Evolutionary conservation across 345 rosid genomes (phyloP).

Genomic region (Aquilaria yunnanensis): DNA sequence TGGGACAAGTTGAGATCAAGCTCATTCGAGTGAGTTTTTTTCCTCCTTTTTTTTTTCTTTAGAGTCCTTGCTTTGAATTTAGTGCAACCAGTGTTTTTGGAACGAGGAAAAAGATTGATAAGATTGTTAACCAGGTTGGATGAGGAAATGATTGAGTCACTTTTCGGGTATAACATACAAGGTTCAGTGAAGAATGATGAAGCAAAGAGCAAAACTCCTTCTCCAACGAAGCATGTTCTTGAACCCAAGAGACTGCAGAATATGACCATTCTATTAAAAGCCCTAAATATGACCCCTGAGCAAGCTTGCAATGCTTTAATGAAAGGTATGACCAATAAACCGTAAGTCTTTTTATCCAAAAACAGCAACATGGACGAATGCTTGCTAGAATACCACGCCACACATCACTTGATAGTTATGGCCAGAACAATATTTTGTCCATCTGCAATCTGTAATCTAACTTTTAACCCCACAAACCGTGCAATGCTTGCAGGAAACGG

Average conservation of each 20-base stretch:
- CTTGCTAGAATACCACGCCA: background rate
- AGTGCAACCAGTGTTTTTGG: background rate
- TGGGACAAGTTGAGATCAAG: conserved; percentile 93
- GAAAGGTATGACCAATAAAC: conserved; percentile 45
- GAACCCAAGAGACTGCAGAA: conserved; percentile 94
- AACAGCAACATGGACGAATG: background rate
- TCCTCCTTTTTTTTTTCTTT: background rate
- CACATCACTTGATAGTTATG: too few species aligned
- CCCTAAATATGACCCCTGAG: conserved; percentile 63
- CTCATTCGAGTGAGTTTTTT: conserved; percentile 82
- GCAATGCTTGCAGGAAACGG: conserved; percentile 47
- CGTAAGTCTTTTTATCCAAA: too few species aligned
- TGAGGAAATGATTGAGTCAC: conserved; percentile 97
- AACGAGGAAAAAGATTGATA: background rate
- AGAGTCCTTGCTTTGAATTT: background rate
- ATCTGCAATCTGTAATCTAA: too few species aligned
- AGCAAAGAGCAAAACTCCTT: conserved; percentile 74
- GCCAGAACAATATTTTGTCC: too few species aligned
- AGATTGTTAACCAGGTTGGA: conserved; percentile 50
- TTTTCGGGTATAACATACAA: conserved; percentile 76
- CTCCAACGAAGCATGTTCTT: conserved; percentile 85
- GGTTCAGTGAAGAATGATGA: conserved; percentile 56
- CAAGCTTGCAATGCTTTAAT: conserved; percentile 71
- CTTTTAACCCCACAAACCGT: background rate
- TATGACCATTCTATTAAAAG: conserved; percentile 84